phyloP scores from a whole-genome alignment of 441 rosid genomes.

The Monsonia emarginata region DNA sequence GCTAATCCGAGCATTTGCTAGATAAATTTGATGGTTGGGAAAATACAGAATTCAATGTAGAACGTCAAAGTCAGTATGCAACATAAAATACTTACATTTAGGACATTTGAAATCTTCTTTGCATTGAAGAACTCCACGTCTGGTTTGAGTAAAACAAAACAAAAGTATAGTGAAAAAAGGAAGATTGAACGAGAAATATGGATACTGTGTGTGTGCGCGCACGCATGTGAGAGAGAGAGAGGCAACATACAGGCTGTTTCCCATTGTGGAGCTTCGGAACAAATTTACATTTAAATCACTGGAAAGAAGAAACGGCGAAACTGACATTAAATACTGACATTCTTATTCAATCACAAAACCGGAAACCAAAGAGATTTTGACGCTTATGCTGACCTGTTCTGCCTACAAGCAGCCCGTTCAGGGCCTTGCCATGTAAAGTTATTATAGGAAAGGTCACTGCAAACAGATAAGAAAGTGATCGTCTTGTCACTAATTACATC shows the following conservation, averaged over 20 bases:
- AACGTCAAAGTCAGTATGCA: background rate
- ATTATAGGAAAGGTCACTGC: constrained; percentile 88
- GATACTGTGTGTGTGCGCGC: too few species aligned
- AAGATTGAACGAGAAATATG: background rate
- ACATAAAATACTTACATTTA: constrained; percentile 38
- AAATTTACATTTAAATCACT: constrained; percentile 29
- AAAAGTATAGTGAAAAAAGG: background rate
- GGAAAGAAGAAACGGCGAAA: background rate
- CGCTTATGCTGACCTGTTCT: constrained; percentile 37
- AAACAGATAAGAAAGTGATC: constrained; percentile 15
- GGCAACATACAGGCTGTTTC: constrained; percentile 29
- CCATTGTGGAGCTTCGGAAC: constrained; percentile 37
- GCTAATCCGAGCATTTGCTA: background rate
- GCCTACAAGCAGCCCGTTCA: constrained; percentile 46
- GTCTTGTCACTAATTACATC: too few species aligned
- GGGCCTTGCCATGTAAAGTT: constrained; percentile 57
- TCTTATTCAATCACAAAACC: background rate
- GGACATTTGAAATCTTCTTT: constrained; percentile 45
- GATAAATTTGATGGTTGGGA: background rate
- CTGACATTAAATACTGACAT: background rate
- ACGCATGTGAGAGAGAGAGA: too few species aligned
- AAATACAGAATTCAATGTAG: background rate
- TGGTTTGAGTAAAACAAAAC: constrained; percentile 18
- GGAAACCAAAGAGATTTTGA: background rate
- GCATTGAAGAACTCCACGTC: constrained; percentile 50